Percentiles rank a stretch among this genome's conserved stretches.
Conservation (phyloP, 306 rosid genomes). For the Argentina anserina region DNA sequence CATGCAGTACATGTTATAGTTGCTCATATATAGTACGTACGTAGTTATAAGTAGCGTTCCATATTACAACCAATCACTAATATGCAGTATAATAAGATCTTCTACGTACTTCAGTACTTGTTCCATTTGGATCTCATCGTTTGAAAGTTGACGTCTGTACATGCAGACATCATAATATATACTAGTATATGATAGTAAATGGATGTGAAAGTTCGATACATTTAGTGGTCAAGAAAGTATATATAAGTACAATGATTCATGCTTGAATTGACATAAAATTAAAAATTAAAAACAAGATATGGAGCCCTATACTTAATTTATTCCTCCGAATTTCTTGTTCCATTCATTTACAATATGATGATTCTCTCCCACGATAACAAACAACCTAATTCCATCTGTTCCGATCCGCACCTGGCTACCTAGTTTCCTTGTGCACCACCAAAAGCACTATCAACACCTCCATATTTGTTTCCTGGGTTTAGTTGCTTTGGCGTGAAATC, state of each 20-base stretch:
- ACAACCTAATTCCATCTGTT: slow-evolving; percentile 4
- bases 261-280: slow-evolving; percentile 8
- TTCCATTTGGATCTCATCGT: slow-evolving; percentile 4
- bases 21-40: too few species aligned
- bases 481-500: slow-evolving; percentile 34
- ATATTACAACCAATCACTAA: not conserved
- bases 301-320: slow-evolving; percentile 8
- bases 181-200: not conserved
- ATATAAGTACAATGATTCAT: slow-evolving; percentile 9
- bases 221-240: slow-evolving; percentile 9
- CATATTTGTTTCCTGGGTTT: slow-evolving; percentile 22
- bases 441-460: slow-evolving; percentile 8
- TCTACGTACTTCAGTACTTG: too few species aligned
- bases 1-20: too few species aligned
- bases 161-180: not conserved
- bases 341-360: slow-evolving; percentile 10
- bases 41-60: too few species aligned
- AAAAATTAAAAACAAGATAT: not conserved
- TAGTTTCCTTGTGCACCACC: slow-evolving; percentile 28
- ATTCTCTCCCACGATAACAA: slow-evolving; percentile 9
- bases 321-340: slow-evolving; percentile 6
- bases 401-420: not conserved
- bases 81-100: not conserved
- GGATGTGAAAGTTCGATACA: not conserved
- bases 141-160: slow-evolving; percentile 17